These are phyloP conservation scores for Sisymbrium altissimum DNA, from an alignment of 345 rosid genomes.

Conservation along the genomic window DNA sequence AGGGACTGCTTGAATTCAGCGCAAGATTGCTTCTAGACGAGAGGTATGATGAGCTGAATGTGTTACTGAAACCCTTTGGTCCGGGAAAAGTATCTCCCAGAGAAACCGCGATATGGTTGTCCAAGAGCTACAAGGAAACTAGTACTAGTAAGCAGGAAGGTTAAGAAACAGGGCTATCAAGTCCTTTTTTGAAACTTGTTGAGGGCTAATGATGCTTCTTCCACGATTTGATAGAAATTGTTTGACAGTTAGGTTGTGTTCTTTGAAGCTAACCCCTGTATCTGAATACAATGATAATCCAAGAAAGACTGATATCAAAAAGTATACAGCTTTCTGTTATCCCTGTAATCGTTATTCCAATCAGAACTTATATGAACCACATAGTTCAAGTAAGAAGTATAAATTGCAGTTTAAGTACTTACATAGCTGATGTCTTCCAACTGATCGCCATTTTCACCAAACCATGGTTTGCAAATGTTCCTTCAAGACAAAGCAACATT, in stretches of 20 bases:
- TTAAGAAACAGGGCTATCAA: not conserved
- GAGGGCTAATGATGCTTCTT: constrained; percentile 31
- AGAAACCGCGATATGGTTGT: constrained; percentile 97
- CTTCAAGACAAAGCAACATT: not conserved
- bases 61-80: constrained; percentile 93
- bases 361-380: not conserved
- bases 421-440: not conserved
- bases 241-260: constrained; percentile 19
- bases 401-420: constrained; percentile 10
- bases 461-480: not conserved
- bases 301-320: constrained; percentile 14
- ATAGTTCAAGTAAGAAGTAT: not conserved
- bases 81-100: constrained; percentile 95
- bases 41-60: constrained; percentile 89
- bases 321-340: constrained; percentile 17
- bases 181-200: not conserved
- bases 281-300: constrained; percentile 6
- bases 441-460: not conserved
- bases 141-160: constrained; percentile 46
- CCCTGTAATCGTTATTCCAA: constrained; percentile 17
- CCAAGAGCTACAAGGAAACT: constrained; percentile 95
- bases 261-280: constrained; percentile 34
- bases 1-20: constrained; percentile 94
- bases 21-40: constrained; percentile 84
- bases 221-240: constrained; percentile 22